Conservation (phyloP, 2,329 filamentous ascomycete genomes). For the Trichoderma sp. region DNA sequence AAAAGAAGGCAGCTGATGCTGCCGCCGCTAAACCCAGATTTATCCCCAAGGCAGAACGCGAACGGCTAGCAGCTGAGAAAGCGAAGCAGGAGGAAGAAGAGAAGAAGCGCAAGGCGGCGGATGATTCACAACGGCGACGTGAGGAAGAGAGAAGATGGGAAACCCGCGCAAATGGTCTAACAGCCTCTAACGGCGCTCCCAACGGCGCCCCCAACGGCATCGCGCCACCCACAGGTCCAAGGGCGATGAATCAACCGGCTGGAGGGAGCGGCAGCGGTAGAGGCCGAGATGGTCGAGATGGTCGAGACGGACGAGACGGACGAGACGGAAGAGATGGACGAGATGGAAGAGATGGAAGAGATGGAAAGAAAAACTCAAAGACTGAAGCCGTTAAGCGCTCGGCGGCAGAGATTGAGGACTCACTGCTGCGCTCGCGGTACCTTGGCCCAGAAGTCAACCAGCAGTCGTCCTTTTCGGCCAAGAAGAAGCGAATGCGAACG, state of each 20-base stretch:
- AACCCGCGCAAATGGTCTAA: slow-evolving; percentile 29
- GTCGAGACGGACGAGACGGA: slow-evolving; percentile 41
- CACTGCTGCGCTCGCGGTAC: slow-evolving; percentile 75
- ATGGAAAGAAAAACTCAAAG: slow-evolving; percentile 38
- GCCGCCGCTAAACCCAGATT: slow-evolving; percentile 86
- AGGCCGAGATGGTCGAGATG: slow-evolving; percentile 27
- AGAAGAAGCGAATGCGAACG: slow-evolving; percentile 91
- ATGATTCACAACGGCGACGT: slow-evolving; percentile 66
- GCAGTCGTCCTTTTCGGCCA: slow-evolving; percentile 81
- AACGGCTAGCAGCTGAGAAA: slow-evolving; percentile 76
- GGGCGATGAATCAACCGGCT: slow-evolving; percentile 54
- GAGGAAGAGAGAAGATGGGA: slow-evolving; percentile 56
- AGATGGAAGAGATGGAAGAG: slow-evolving; percentile 2
- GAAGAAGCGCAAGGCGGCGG: slow-evolving; percentile 47
- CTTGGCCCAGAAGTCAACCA: slow-evolving; percentile 87
- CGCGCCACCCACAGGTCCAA: slow-evolving; percentile 66
- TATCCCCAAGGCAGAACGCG: slow-evolving; percentile 77
- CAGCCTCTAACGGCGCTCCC: slow-evolving; percentile 26
- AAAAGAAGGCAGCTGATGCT: slow-evolving; percentile 82
- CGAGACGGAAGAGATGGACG: slow-evolving; percentile 18
- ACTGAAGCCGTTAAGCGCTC: slow-evolving; percentile 39
- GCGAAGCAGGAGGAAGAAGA: slow-evolving; percentile 65
- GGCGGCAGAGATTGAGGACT: slow-evolving; percentile 66
- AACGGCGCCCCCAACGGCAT: slow-evolving; percentile 28
- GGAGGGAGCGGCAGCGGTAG: slow-evolving; percentile 37